Conservation (phyloP, 208 protist species). For the Wallacemonas sp. region DNA sequence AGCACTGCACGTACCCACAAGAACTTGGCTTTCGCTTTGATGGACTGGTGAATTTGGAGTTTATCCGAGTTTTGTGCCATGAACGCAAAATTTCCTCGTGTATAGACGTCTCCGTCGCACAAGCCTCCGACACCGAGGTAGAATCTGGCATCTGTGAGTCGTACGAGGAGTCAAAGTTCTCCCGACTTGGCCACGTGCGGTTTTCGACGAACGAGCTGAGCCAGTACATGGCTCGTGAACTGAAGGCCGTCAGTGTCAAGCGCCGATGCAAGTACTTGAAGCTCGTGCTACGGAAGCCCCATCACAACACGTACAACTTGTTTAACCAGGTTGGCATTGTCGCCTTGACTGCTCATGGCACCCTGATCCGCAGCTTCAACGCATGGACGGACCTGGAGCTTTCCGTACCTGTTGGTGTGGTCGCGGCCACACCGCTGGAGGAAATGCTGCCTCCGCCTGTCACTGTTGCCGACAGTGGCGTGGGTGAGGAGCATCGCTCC, state of each 20-base stretch:
- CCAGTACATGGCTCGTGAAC: slow-evolving; percentile 67
- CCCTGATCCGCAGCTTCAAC: slow-evolving; percentile 41
- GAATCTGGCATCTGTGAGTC: slow-evolving; percentile 47
- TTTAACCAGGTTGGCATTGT: slow-evolving; percentile 89
- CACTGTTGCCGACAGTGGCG: slow-evolving; percentile 3
- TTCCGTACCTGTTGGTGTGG: slow-evolving; percentile 56
- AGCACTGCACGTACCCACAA: slow-evolving; percentile 83
- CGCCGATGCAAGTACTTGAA: slow-evolving; percentile 81
- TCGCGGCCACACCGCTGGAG: slow-evolving; percentile 56
- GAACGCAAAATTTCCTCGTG: slow-evolving; percentile 85
- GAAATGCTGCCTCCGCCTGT: slow-evolving; percentile 71
- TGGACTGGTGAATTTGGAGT: slow-evolving; percentile 71
- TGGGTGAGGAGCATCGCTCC: slow-evolving; percentile 14
- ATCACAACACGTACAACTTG: slow-evolving; percentile 81
- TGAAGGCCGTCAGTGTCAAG: slow-evolving; percentile 87
- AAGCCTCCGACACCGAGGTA: slow-evolving; percentile 49
- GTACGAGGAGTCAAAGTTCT: slow-evolving; percentile 61
- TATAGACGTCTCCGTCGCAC: slow-evolving; percentile 82
- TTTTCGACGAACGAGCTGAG: slow-evolving; percentile 68
- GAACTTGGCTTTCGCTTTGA: slow-evolving; percentile 89
- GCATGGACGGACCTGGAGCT: slow-evolving; percentile 28
- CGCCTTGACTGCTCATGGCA: slow-evolving; percentile 74
- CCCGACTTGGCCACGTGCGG: slow-evolving; percentile 77
- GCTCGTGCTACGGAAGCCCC: slow-evolving; percentile 73
- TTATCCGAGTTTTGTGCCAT: slow-evolving; percentile 78